A percentile compares a stretch with the other conserved stretches of the same genome.
phyloP scores from a whole-genome alignment of 1,284 basidiomycete genomes.

The Athelia psychrophila region DNA sequence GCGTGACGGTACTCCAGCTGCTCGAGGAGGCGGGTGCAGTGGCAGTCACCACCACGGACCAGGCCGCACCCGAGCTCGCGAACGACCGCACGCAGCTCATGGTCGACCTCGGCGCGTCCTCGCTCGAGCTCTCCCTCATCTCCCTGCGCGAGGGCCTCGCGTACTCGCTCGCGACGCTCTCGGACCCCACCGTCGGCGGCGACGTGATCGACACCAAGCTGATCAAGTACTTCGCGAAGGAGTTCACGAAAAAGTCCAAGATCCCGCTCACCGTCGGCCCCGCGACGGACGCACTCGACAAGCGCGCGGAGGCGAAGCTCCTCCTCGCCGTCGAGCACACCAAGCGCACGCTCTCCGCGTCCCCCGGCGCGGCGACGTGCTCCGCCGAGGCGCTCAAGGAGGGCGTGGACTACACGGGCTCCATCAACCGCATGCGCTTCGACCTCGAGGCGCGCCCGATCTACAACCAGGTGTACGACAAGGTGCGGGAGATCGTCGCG shows the following conservation, averaged over 20 bases:
- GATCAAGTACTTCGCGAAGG: conserved; percentile 91
- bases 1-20: conserved; percentile 81
- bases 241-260: conserved; percentile 98
- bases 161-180: conserved; percentile 52
- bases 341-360: conserved; percentile 91
- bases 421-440: conserved; percentile 94
- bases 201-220: conserved; percentile 79
- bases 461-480: conserved; percentile 68
- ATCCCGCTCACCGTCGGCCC: conserved; percentile 66
- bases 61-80: conserved; percentile 40
- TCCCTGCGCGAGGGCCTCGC: conserved; percentile 68
- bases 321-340: conserved; percentile 93
- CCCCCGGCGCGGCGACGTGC: conserved; percentile 86
- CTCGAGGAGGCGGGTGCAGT: conserved; percentile 86
- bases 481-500: conserved; percentile 62
- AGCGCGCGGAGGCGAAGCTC: conserved; percentile 92
- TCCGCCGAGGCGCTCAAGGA: conserved; percentile 94
- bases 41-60: conserved; percentile 48
- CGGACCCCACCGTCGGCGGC: conserved; percentile 48
- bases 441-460: conserved; percentile 81
- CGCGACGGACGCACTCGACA: conserved; percentile 57
- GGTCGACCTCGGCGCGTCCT: conserved; percentile 71
- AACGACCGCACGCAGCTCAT: conserved; percentile 67
- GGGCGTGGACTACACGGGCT: conserved; percentile 88
- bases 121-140: conserved; percentile 58